Evolutionary conservation across 2,329 filamentous ascomycete species (phyloP).

Genomic region (Pyrenophora teres): DNA sequence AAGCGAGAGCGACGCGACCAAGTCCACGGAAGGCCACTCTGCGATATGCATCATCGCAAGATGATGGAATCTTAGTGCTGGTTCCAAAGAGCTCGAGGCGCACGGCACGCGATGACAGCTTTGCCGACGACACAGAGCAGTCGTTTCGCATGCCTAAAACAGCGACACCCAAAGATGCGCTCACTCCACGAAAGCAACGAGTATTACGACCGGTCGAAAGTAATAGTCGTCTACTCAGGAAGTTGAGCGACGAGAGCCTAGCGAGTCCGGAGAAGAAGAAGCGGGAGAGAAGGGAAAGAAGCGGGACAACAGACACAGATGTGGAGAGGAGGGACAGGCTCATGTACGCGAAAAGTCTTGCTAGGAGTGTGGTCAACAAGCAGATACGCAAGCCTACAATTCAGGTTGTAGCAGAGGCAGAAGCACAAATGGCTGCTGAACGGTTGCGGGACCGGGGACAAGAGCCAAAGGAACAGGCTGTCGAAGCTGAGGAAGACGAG

Average conservation of each 20-base stretch:
- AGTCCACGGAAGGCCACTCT: conserved; percentile 36
- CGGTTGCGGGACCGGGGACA: conserved; percentile 4
- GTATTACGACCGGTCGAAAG: conserved; percentile 40
- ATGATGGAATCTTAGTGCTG: conserved; percentile 30
- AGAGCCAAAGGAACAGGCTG: conserved; percentile 11
- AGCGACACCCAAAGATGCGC: conserved; percentile 7
- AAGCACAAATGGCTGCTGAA: conserved; percentile 21
- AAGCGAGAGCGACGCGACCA: conserved; percentile 26
- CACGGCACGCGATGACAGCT: conserved; percentile 28
- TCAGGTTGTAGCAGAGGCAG: conserved; percentile 15
- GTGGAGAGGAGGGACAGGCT: conserved; percentile 19
- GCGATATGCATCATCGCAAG: conserved; percentile 13
- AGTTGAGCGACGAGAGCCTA: conserved; percentile 37
- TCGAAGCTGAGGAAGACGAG: conserved; percentile 16
- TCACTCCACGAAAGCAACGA: conserved; percentile 40
- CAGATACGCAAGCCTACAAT: conserved; percentile 20
- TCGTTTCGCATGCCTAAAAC: conserved; percentile 31
- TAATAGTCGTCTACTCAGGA: conserved; percentile 36
- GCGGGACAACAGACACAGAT: conserved; percentile 22
- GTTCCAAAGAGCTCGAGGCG: conserved; percentile 35
- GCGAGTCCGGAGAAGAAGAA: conserved; percentile 34
- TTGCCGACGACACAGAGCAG: conserved; percentile 28
- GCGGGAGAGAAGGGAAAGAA: conserved; percentile 23
- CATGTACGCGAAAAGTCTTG: conserved; percentile 39
- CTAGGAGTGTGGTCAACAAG: conserved; percentile 34